phyloP scores from a whole-genome alignment of 129 eudicot genomes.

The Scalesia atractyloides region DNA sequence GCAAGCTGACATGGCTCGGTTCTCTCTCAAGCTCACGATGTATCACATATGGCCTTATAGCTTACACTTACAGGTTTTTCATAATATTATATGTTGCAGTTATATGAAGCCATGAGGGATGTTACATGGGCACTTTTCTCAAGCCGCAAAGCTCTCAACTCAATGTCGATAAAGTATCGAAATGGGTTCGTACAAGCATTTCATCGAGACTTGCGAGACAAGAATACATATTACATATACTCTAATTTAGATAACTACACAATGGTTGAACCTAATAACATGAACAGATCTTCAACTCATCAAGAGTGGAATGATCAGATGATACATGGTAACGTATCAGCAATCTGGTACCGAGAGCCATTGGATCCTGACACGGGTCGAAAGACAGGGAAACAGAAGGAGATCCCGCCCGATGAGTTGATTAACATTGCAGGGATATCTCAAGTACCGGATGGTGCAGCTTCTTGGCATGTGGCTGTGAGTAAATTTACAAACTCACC shows the following conservation, averaged over 20 bases:
- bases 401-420: constrained; percentile 83
- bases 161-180: constrained; percentile 79
- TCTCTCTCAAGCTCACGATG: too few relatives aligned
- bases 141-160: constrained; percentile 79
- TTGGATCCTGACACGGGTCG: constrained; percentile 75
- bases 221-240: constrained; percentile 82
- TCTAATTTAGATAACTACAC: constrained; percentile 78
- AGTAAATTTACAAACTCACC: constrained; percentile 83
- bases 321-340: constrained; percentile 66
- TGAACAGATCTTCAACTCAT: constrained; percentile 51
- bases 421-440: constrained; percentile 90
- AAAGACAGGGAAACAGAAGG: constrained; percentile 53
- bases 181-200: constrained; percentile 98
- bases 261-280: constrained; percentile 48
- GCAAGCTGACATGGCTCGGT: too few relatives aligned
- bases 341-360: constrained; percentile 90
- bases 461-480: constrained; percentile 93
- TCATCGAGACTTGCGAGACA: constrained; percentile 76
- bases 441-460: constrained; percentile 93
- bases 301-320: constrained; percentile 81
- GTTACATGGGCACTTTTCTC: constrained; percentile 90
- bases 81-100: constrained; percentile 40
- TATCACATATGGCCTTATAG: too few relatives aligned
- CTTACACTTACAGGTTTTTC: too few relatives aligned
- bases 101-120: constrained; percentile 83